These are phyloP conservation scores for Lepidium didymum DNA, from an alignment of 345 rosid genomes.

Conservation along the genomic window DNA sequence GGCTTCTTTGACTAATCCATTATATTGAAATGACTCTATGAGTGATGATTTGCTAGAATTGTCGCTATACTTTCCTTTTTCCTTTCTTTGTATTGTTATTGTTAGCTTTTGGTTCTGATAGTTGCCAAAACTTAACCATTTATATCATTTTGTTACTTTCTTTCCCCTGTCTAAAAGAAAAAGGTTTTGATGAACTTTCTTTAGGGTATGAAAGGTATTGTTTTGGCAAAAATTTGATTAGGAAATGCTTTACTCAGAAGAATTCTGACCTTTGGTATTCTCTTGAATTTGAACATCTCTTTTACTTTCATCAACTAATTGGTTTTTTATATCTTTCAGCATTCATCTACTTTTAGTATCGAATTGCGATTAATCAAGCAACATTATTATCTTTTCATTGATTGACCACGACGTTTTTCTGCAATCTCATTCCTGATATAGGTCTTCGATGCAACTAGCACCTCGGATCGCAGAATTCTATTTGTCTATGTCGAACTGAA, in stretches of 20 bases:
- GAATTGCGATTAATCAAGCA: constrained; percentile 2
- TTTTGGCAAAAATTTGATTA: background rate
- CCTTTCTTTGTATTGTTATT: constrained; percentile 16
- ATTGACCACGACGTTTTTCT: background rate
- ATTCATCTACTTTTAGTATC: constrained; percentile 9
- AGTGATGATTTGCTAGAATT: constrained; percentile 8
- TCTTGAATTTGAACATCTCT: background rate
- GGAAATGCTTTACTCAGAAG: background rate
- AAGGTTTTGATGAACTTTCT: background rate
- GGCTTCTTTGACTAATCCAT: constrained; percentile 37
- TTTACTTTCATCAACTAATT: constrained; percentile 2
- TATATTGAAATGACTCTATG: constrained; percentile 1
- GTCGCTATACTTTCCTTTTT: constrained; percentile 6
- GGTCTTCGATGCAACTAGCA: constrained; percentile 14
- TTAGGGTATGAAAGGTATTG: constrained; percentile 1
- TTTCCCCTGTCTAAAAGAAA: background rate
- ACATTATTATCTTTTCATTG: background rate
- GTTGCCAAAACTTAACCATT: constrained; percentile 10
- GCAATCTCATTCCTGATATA: background rate
- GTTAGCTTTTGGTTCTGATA: constrained; percentile 20
- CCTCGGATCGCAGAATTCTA: background rate
- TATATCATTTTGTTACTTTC: constrained; percentile 1
- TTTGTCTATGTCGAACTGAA: background rate
- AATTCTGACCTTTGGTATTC: background rate
- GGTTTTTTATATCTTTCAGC: background rate